These are phyloP conservation scores for Botrytis sinoallii DNA, from an alignment of 2,329 filamentous ascomycete species.

Conservation along the genomic window DNA sequence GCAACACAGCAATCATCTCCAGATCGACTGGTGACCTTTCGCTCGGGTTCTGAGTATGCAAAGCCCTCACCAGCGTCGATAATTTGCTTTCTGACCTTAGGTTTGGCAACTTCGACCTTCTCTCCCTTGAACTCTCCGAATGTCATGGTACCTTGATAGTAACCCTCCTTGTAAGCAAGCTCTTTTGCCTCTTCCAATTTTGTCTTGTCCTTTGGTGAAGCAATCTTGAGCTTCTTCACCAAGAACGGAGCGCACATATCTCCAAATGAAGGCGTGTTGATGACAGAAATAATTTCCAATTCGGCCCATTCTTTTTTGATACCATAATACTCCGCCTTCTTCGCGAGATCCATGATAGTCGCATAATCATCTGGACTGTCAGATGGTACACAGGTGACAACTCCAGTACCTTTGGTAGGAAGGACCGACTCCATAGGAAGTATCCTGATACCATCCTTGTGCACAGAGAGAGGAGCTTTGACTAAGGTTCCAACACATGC, in stretches of 20 bases:
- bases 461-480: conserved; percentile 81
- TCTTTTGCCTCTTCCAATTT: conserved; percentile 94
- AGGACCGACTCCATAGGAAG: conserved; percentile 94
- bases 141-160: conserved; percentile 90
- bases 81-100: conserved; percentile 75
- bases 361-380: conserved; percentile 96
- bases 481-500: conserved; percentile 86
- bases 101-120: conserved; percentile 81
- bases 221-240: conserved; percentile 92
- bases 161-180: conserved; percentile 93
- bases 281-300: conserved; percentile 83
- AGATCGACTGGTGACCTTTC: conserved; percentile 81
- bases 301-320: conserved; percentile 97
- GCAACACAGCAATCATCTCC: conserved; percentile 92
- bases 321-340: conserved; percentile 94
- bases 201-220: conserved; percentile 90
- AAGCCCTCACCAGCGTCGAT: conserved; percentile 79
- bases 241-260: conserved; percentile 79
- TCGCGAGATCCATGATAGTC: conserved; percentile 79
- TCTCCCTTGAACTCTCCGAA: conserved; percentile 85
- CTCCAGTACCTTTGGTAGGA: conserved; percentile 90
- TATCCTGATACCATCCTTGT: conserved; percentile 80
- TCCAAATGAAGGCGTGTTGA: conserved; percentile 83
- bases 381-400: conserved; percentile 92
- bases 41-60: conserved; percentile 89